Conservation (phyloP, 2,329 filamentous ascomycete genomes). For the Scedosporium boydii region DNA sequence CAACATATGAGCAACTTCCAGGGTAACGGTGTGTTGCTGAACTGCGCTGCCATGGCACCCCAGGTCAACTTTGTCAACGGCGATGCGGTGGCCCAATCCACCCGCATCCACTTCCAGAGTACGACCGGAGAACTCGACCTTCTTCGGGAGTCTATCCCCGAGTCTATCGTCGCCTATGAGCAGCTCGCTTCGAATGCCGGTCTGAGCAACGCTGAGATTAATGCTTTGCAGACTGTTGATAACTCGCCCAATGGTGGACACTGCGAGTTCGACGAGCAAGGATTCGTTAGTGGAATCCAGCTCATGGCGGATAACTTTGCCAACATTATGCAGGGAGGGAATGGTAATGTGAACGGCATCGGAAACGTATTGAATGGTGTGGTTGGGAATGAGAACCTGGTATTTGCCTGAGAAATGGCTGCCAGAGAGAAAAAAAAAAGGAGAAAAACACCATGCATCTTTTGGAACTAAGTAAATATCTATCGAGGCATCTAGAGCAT, state of each 20-base stretch:
- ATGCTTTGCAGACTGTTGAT: conserved; percentile 45
- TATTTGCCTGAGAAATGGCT: neutral
- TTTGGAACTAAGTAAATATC: too few relatives aligned
- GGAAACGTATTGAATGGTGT: conserved; percentile 35
- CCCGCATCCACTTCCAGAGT: conserved; percentile 47
- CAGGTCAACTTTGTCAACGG: conserved; percentile 38
- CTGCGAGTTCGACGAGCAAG: conserved; percentile 46
- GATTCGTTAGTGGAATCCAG: conserved; percentile 47
- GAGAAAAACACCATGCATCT: neutral
- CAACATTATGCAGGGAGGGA: conserved; percentile 38
- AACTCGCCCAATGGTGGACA: conserved; percentile 46
- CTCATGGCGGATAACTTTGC: conserved; percentile 43
- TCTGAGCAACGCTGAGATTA: conserved; percentile 32
- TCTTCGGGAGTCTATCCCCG: conserved; percentile 40
- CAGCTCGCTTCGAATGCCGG: conserved; percentile 33
- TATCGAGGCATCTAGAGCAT: neutral
- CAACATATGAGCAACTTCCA: conserved; percentile 41
- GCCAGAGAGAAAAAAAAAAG: neutral
- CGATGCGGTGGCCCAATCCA: conserved; percentile 30
- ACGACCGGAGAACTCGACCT: conserved; percentile 39
- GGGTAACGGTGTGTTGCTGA: conserved; percentile 42
- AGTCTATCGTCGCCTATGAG: conserved; percentile 41
- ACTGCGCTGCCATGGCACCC: conserved; percentile 44
- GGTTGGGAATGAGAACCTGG: conserved; percentile 5
- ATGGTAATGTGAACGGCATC: conserved; percentile 38